Conservation (phyloP, 495 filamentous ascomycete species). For the Penicillium subrubescens region DNA sequence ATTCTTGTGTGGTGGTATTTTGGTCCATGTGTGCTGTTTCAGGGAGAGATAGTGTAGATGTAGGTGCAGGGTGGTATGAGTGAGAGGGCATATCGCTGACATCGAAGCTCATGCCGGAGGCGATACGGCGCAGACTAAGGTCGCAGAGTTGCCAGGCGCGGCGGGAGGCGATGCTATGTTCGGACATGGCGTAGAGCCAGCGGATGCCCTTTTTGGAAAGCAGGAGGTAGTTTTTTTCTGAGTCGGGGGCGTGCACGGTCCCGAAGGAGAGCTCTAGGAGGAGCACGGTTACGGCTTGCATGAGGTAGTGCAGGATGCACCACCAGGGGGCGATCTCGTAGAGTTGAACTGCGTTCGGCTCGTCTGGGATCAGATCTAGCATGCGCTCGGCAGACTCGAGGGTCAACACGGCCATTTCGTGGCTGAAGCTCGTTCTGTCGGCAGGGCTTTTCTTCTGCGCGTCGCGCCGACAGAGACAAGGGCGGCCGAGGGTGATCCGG, state of each 20-base stretch:
- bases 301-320: conserved; percentile 65
- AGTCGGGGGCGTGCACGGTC: conserved; percentile 54
- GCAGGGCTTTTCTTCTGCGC: conserved; percentile 37
- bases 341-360: conserved; percentile 46
- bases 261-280: conserved; percentile 64
- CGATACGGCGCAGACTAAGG: conserved; percentile 41
- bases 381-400: conserved; percentile 57
- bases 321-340: conserved; percentile 66
- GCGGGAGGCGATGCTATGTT: conserved; percentile 54
- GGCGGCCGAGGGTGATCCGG: conserved; percentile 58
- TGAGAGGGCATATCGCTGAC: conserved; percentile 39
- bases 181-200: conserved; percentile 59
- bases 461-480: conserved; percentile 62
- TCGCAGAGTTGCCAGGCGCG: conserved; percentile 63
- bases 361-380: conserved; percentile 55
- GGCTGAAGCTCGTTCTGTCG: conserved; percentile 52
- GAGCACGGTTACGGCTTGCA: conserved; percentile 62
- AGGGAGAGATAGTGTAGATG: conserved; percentile 12
- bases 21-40: not conserved
- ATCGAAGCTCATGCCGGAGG: conserved; percentile 46
- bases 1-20: not conserved
- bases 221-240: conserved; percentile 48
- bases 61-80: conserved; percentile 26
- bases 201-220: conserved; percentile 55
- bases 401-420: conserved; percentile 55